phyloP scores from a whole-genome alignment of 2,329 filamentous ascomycete species.

The Hirsutella minnesotensis region DNA sequence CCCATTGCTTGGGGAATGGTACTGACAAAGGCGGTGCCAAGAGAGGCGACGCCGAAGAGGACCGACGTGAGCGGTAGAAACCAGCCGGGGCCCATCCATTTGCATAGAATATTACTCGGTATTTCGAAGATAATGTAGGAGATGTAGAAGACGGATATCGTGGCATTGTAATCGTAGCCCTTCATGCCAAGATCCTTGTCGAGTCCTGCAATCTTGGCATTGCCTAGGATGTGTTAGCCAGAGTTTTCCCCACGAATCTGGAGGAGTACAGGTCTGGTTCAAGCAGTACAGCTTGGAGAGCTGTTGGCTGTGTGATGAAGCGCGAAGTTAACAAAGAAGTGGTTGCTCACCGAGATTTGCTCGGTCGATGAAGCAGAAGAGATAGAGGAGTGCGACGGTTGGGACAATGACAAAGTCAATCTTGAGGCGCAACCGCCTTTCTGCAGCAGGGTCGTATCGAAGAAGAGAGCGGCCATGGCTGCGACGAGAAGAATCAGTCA shows the following conservation, averaged over 20 bases:
- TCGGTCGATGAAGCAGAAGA: slow-evolving; percentile 67
- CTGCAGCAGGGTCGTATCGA: slow-evolving; percentile 44
- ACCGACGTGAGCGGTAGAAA: slow-evolving; percentile 53
- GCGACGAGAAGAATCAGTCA: background rate
- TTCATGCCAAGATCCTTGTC: slow-evolving; percentile 47
- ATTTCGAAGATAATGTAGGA: slow-evolving; percentile 65
- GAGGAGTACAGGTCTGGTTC: too few relatives aligned
- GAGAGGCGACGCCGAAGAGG: slow-evolving; percentile 49
- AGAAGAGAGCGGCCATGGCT: slow-evolving; percentile 38
- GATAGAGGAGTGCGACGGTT: slow-evolving; percentile 52
- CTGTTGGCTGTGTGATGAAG: too few relatives aligned
- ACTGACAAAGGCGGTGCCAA: slow-evolving; percentile 54
- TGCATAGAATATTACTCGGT: slow-evolving; percentile 56
- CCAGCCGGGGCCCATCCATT: slow-evolving; percentile 61
- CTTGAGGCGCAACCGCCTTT: slow-evolving; percentile 46
- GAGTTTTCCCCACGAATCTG: too few relatives aligned
- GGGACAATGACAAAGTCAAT: slow-evolving; percentile 56
- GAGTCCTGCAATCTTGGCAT: slow-evolving; percentile 54
- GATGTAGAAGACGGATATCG: slow-evolving; percentile 60
- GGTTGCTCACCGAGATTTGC: slow-evolving; percentile 51
- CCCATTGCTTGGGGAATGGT: slow-evolving; percentile 38
- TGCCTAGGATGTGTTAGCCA: slow-evolving; percentile 32
- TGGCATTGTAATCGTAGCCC: slow-evolving; percentile 56
- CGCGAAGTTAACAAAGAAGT: too few relatives aligned
- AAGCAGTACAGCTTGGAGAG: too few relatives aligned